Conservation (phyloP, 495 filamentous ascomycete genomes). For the Glonium stellatum region DNA sequence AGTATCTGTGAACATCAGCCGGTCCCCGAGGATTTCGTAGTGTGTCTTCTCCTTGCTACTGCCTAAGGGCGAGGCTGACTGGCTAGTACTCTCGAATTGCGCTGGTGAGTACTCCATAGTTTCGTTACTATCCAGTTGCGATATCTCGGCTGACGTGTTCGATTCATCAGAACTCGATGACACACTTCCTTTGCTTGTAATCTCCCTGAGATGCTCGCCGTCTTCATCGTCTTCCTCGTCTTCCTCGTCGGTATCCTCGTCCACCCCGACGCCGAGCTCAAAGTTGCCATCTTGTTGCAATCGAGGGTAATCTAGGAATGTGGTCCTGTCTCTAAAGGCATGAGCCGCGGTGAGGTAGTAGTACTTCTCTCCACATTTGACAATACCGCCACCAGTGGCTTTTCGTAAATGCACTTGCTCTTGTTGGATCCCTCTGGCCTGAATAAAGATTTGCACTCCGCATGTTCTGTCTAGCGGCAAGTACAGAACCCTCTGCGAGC, state of each 20-base stretch:
- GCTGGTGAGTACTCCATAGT: background rate
- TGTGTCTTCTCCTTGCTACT: background rate
- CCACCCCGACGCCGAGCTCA: background rate
- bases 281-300: background rate
- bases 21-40: background rate
- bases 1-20: background rate
- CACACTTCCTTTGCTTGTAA: constrained; percentile 14
- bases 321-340: background rate
- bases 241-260: background rate
- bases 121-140: background rate
- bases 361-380: background rate
- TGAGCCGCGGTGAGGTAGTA: constrained; percentile 12
- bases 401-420: constrained; percentile 1
- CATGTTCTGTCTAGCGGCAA: too few relatives aligned
- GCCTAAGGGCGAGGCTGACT: background rate
- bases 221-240: background rate
- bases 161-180: background rate
- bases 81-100: background rate
- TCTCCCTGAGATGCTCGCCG: constrained; percentile 10
- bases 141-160: background rate
- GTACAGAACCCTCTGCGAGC: too few relatives aligned
- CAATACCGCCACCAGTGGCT: constrained; percentile 8
- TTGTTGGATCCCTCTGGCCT: too few relatives aligned
- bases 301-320: background rate
- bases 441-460: background rate